A percentile compares a stretch with the other conserved stretches of the same genome.
These are phyloP conservation scores for Hanseniaspora sp. DNA, from an alignment of 1,139 yeast genomes.

Conservation along the genomic window DNA sequence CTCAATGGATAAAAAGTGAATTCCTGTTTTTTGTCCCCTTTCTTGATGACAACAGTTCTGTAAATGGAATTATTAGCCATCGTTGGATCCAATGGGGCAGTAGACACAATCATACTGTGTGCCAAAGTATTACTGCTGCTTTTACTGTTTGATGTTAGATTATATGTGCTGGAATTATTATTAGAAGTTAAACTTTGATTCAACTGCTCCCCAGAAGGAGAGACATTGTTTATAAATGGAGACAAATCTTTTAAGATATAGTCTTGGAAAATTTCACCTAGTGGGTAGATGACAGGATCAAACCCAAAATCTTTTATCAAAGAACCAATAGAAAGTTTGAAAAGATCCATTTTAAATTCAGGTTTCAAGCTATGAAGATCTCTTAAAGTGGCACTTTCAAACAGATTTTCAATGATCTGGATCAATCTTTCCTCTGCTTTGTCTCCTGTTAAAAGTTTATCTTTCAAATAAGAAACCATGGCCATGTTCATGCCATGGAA, in stretches of 20 bases:
- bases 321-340: conserved; percentile 55
- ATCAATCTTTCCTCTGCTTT: conserved; percentile 11
- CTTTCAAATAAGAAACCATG: conserved; percentile 47
- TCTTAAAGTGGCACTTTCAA: conserved; percentile 23
- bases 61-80: conserved; percentile 27
- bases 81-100: conserved; percentile 29
- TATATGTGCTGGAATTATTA: neutral
- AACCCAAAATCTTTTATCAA: conserved; percentile 73
- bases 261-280: conserved; percentile 58
- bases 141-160: neutral
- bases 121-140: neutral
- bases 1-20: conserved; percentile 29
- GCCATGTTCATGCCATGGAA: conserved; percentile 38
- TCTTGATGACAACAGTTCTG: conserved; percentile 26
- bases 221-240: conserved; percentile 34
- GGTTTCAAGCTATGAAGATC: conserved; percentile 20
- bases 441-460: conserved; percentile 32
- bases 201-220: neutral
- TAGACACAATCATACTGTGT: conserved; percentile 20
- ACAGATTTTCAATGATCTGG: conserved; percentile 23
- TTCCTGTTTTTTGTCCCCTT: conserved; percentile 25
- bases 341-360: conserved; percentile 24
- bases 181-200: neutral
- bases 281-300: conserved; percentile 48
- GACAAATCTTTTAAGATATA: conserved; percentile 58